Percentiles rank a stretch among this genome's conserved stretches.
Evolutionary conservation across 345 rosid species (phyloP).

Genomic region (Gossypium anomalum): DNA sequence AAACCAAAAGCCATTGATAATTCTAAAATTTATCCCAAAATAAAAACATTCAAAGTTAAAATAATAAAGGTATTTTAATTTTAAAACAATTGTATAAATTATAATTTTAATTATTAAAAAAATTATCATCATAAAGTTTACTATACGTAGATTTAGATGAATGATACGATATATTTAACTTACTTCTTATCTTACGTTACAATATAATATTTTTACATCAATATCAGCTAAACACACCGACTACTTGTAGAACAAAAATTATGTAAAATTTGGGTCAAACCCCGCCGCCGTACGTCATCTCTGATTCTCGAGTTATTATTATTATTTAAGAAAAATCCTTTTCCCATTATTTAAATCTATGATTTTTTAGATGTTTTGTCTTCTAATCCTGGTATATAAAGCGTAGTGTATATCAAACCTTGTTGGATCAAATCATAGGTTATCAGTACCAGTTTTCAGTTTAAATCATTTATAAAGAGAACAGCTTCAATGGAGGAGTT

Average conservation of each 20-base stretch:
- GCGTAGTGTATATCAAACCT: background rate
- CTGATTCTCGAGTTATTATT: conserved; percentile 19
- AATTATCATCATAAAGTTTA: no score
- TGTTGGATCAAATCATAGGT: background rate
- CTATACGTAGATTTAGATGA: accelerated
- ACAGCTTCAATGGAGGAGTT: conserved; percentile 25
- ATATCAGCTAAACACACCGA: no score
- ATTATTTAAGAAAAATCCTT: background rate
- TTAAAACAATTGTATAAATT: no score
- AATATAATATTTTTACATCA: no score
- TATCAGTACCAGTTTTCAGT: no score
- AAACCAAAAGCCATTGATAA: no score
- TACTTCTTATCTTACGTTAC: no score
- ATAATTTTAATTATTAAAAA: accelerated
- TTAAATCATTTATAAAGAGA: background rate
- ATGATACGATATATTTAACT: accelerated
- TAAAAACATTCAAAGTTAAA: no score
- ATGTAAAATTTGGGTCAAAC: conserved; percentile 10
- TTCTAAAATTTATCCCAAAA: no score
- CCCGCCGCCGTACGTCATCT: conserved; percentile 38
- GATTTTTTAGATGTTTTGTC: background rate
- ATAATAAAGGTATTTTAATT: no score
- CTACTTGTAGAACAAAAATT: no score
- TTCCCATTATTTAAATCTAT: background rate
- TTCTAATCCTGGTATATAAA: background rate